Conservation (phyloP, 2,329 filamentous ascomycete species). For the Cercospora canescens region DNA sequence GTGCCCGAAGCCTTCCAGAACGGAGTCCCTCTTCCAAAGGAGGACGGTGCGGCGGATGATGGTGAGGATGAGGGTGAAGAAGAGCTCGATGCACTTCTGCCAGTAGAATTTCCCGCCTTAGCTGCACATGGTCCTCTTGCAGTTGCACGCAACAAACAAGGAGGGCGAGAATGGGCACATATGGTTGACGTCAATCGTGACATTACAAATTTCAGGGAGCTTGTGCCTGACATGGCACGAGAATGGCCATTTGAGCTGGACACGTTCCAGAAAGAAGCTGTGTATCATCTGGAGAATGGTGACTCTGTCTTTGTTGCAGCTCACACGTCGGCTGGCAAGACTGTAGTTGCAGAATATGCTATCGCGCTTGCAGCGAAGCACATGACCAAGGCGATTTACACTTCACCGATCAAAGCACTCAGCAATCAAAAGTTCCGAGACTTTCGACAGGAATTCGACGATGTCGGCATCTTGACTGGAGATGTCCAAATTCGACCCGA, state of each 20-base stretch:
- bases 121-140: constrained; percentile 79
- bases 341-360: constrained; percentile 95
- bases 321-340: constrained; percentile 97
- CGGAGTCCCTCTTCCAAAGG: constrained; percentile 31
- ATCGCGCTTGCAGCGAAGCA: constrained; percentile 96
- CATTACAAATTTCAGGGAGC: constrained; percentile 88
- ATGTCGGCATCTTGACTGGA: constrained; percentile 94
- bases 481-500: constrained; percentile 98
- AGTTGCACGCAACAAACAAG: constrained; percentile 69
- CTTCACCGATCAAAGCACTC: constrained; percentile 94
- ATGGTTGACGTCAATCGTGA: constrained; percentile 95
- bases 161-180: constrained; percentile 90
- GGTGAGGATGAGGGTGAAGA: constrained; percentile 48
- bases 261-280: constrained; percentile 96
- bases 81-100: constrained; percentile 81
- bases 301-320: constrained; percentile 98
- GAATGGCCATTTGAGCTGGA: constrained; percentile 98
- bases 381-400: constrained; percentile 99
- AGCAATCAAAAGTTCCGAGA: constrained; percentile 99
- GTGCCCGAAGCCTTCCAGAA: constrained; percentile 41
- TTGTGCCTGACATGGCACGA: constrained; percentile 93
- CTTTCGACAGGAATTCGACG: constrained; percentile 85
- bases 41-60: constrained; percentile 44
- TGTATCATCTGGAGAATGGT: constrained; percentile 94
- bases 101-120: constrained; percentile 88